Conservation (phyloP, 1,284 basidiomycete genomes). For the Boletus hoseneyae region DNA sequence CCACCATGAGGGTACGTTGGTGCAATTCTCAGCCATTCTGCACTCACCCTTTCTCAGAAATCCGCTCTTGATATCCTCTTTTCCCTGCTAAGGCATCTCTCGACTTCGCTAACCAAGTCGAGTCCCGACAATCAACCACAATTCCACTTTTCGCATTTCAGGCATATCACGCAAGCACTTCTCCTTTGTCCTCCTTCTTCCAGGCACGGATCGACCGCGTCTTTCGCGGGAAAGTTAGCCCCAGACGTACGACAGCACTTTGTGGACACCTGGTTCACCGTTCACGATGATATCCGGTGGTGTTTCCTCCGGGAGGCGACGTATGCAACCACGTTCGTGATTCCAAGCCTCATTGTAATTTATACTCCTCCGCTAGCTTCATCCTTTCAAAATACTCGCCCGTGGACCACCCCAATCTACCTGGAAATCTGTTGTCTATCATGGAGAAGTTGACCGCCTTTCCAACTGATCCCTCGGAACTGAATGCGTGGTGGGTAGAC, state of each 20-base stretch:
- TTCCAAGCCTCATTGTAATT: background rate
- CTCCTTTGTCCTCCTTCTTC: conserved; percentile 59
- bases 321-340: conserved; percentile 41
- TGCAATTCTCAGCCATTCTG: background rate
- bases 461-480: conserved; percentile 70
- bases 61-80: conserved; percentile 79
- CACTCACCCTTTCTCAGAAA: conserved; percentile 42
- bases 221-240: conserved; percentile 41
- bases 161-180: conserved; percentile 58
- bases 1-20: conserved; percentile 50
- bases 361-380: conserved; percentile 14
- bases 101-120: conserved; percentile 53
- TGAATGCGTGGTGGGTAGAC: conserved; percentile 86
- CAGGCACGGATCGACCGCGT: conserved; percentile 28
- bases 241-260: conserved; percentile 64
- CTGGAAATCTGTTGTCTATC: conserved; percentile 69
- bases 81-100: conserved; percentile 77
- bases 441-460: conserved; percentile 81
- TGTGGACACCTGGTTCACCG: conserved; percentile 68
- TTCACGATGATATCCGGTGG: conserved; percentile 90
- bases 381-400: conserved; percentile 23
- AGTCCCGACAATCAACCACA: conserved; percentile 45
- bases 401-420: conserved; percentile 40
- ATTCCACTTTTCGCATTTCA: conserved; percentile 69
- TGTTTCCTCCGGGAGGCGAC: conserved; percentile 86